phyloP scores from a whole-genome alignment of 768 basidiomycete species.

The Russula foetens region DNA sequence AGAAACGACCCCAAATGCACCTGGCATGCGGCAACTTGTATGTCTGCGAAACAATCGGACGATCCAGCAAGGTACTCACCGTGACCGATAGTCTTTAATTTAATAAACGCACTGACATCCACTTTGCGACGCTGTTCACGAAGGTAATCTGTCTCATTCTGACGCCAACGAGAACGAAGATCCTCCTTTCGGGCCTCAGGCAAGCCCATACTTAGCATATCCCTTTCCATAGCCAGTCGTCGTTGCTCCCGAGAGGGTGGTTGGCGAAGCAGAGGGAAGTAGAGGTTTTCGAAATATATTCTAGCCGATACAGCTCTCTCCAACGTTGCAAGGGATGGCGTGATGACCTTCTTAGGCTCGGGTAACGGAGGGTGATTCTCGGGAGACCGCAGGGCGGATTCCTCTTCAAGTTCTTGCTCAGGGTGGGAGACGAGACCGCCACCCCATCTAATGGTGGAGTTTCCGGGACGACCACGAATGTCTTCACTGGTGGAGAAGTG shows the following conservation, averaged over 20 bases:
- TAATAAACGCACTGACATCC: constrained; percentile 75
- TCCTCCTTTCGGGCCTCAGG: constrained; percentile 60
- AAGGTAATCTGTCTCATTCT: constrained; percentile 87
- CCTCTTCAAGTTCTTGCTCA: constrained; percentile 58
- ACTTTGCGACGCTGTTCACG: constrained; percentile 79
- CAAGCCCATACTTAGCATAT: constrained; percentile 70
- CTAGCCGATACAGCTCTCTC: constrained; percentile 90
- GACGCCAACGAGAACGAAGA: constrained; percentile 66
- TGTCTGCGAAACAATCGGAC: constrained; percentile 16
- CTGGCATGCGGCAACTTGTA: constrained; percentile 33
- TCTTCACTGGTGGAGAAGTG: constrained; percentile 36
- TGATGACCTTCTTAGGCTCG: constrained; percentile 50
- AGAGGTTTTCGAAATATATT: constrained; percentile 91
- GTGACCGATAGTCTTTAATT: constrained; percentile 91
- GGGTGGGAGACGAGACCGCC: constrained; percentile 55
- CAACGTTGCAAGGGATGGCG: constrained; percentile 82
- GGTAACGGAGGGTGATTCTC: constrained; percentile 25
- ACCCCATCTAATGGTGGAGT: constrained; percentile 54
- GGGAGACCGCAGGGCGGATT: constrained; percentile 27
- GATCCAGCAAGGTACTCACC: constrained; percentile 38
- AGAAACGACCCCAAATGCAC: constrained; percentile 94
- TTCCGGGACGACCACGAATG: constrained; percentile 48
- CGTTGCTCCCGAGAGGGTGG: constrained; percentile 82
- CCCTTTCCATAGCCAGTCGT: constrained; percentile 77
- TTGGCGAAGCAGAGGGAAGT: constrained; percentile 79